Percentiles rank a stretch among this genome's conserved stretches.
These are phyloP conservation scores for Termitomyces sp. DNA, from an alignment of 1,284 basidiomycete species.

Conservation along the genomic window DNA sequence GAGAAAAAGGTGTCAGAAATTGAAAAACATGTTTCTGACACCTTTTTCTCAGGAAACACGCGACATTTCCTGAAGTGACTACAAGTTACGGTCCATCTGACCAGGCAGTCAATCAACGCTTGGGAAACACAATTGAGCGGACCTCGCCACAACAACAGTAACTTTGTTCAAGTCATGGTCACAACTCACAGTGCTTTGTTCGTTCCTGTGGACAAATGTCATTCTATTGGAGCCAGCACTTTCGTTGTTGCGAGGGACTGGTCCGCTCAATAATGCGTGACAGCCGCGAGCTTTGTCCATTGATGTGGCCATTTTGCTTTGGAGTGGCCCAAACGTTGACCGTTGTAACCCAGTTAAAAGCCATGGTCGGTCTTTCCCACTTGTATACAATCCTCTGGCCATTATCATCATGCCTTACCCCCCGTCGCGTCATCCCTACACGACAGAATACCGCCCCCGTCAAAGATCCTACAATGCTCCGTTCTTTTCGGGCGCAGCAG, in stretches of 20 bases:
- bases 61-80: too few species aligned
- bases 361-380: not conserved
- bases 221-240: not conserved
- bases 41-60: too few species aligned
- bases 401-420: not conserved
- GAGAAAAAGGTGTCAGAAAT: too few species aligned
- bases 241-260: not conserved
- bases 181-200: not conserved
- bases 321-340: slow-evolving; percentile 6
- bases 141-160: not conserved
- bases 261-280: slow-evolving; percentile 5
- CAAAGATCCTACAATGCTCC: not conserved
- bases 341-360: slow-evolving; percentile 5
- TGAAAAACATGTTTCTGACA: too few species aligned
- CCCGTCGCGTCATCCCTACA: not conserved
- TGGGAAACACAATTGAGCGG: not conserved
- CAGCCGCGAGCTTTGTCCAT: slow-evolving; percentile 10
- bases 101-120: too few species aligned
- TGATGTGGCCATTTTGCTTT: slow-evolving; percentile 6
- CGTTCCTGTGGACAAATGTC: not conserved
- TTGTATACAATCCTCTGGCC: not conserved
- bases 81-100: too few species aligned
- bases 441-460: not conserved
- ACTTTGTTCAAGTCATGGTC: too few species aligned
- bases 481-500: not conserved